Conservation (phyloP, 1,284 basidiomycete genomes). For the Cutaneotrichosporon sp. region DNA sequence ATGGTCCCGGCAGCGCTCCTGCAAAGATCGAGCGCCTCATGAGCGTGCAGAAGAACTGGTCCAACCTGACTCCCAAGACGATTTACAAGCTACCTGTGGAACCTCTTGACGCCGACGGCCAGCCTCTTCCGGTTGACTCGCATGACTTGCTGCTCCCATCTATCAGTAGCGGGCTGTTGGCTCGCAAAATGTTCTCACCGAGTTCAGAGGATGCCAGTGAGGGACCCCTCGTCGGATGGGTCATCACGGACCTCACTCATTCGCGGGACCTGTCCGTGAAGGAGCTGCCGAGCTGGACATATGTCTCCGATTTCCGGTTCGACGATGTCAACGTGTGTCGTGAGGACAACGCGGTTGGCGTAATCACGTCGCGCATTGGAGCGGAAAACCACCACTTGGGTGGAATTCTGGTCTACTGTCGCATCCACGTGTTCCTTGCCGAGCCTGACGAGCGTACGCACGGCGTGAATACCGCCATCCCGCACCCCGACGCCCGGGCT, state of each 20-base stretch:
- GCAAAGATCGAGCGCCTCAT: not conserved
- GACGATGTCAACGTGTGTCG: not conserved
- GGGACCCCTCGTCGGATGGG: not conserved
- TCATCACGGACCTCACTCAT: not conserved
- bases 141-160: no score
- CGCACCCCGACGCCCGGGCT: not conserved
- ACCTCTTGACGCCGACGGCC: no score
- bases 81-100: not conserved
- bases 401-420: not conserved
- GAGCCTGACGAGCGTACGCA: not conserved
- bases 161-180: no score
- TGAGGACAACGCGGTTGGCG: not conserved
- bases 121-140: no score
- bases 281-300: not conserved
- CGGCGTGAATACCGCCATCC: not conserved
- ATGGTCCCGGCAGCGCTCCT: not conserved
- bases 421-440: not conserved
- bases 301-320: not conserved
- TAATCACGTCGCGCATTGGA: not conserved
- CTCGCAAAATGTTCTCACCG: no score
- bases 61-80: not conserved
- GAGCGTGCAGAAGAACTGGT: not conserved
- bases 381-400: not conserved
- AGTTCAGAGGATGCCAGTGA: no score
- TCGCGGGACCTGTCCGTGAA: not conserved